phyloP scores from a whole-genome alignment of 2,329 filamentous ascomycete genomes.

The Fusarium sp. region DNA sequence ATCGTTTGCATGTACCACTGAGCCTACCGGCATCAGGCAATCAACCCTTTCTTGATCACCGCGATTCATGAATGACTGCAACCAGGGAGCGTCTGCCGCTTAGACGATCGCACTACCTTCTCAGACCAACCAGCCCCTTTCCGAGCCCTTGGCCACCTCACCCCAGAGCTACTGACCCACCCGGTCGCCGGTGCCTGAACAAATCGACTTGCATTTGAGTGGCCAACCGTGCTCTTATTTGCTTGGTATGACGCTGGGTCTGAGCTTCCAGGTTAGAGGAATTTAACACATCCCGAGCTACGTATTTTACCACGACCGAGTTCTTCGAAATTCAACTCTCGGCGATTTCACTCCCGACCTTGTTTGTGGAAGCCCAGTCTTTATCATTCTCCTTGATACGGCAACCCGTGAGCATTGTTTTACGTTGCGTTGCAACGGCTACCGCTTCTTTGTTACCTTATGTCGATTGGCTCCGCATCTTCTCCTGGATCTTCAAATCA shows the following conservation, averaged over 20 bases:
- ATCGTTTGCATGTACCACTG: conserved; percentile 21
- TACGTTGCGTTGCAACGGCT: conserved; percentile 35
- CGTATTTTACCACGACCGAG: conserved; percentile 37
- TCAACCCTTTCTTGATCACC: conserved; percentile 2
- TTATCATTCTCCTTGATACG: conserved; percentile 21
- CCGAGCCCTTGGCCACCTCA: conserved; percentile 35
- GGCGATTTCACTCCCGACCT: conserved; percentile 15
- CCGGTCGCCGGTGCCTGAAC: conserved; percentile 17
- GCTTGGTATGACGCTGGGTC: conserved; percentile 50
- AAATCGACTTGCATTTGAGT: conserved; percentile 40
- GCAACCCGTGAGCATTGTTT: conserved; percentile 31
- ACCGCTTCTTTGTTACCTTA: conserved; percentile 27
- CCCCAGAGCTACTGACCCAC: conserved; percentile 43
- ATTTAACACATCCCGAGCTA: conserved; percentile 49
- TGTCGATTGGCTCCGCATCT: conserved; percentile 36
- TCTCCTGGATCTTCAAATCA: conserved; percentile 45
- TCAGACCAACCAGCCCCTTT: conserved; percentile 44
- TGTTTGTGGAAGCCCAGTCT: conserved; percentile 12
- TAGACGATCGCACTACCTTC: conserved; percentile 39
- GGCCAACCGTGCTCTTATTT: conserved; percentile 41
- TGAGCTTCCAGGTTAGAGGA: conserved; percentile 46
- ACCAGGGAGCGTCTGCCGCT: conserved; percentile 28
- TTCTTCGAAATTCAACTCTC: conserved; percentile 33
- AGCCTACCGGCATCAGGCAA: conserved; percentile 1
- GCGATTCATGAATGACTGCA: conserved; percentile 12